Base-by-base conservation (phyloP, 2,329 filamentous ascomycete genomes). In the Trichoderma afroharzianum region DNA sequence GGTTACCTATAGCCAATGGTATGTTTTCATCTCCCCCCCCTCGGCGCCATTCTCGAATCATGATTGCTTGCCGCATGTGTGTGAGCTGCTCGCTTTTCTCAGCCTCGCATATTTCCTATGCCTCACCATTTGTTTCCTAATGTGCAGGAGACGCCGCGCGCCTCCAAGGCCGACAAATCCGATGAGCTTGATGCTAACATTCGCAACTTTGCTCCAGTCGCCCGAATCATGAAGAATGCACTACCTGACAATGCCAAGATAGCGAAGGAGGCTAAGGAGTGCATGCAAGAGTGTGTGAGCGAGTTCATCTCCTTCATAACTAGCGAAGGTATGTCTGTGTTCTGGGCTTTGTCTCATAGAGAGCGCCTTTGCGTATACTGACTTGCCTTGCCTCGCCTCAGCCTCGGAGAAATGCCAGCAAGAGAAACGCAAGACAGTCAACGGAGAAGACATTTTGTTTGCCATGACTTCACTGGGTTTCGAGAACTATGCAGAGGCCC, bases 1-100 rank as follows among this genome's bases (percentile, higher is more conserved):
- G 96, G 96, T 90, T 99, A 82, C 96, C 96, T 82, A 99, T 99
- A 89, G 96, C 96, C 86, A 99, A 99, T 94, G 96, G 96, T 99
- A 89, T 89, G 96, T 96, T 72, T 72, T 74, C 72, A 14, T 71
- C 59, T 32, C 62, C 53, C 72, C 68, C 50, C 53, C 53, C 24
- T 36, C 14, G 28, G 28, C 21, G 50, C 28, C 55, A 18, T 39
- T 39, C 26, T 58, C 63, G 50, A 55, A 39, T 61, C 61, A 84
- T 85, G 85, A 81, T 81, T 81, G 78, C 79, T 73, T 77, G 75
- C 76, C 74, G 71, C 76, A 73, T 74, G 74, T 73, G 72, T 73
- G 73, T 73, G 74, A 76, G 75, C 75, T 77, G 74, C 76, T 75
- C 72, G 74, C 18, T 70, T 63, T 71, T 72, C 72, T 73, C 74